These are phyloP conservation scores for Monosporascus sp. DNA, from an alignment of 2,329 filamentous ascomycete species.

Conservation along the genomic window DNA sequence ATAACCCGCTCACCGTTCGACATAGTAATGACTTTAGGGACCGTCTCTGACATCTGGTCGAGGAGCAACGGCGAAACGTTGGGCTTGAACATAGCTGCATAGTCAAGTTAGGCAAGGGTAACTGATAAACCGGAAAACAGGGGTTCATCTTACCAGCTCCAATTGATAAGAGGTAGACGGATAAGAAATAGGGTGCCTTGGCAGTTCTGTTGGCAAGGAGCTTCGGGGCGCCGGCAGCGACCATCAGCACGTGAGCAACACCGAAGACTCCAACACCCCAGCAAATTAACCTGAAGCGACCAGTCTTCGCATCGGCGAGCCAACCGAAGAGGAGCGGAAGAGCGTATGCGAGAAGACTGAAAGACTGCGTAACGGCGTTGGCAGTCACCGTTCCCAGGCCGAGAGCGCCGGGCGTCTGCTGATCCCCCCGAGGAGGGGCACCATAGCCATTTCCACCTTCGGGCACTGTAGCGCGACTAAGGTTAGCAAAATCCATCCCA, in stretches of 20 bases:
- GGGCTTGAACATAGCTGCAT: constrained; percentile 57
- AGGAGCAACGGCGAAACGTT: constrained; percentile 66
- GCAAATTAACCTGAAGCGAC: constrained; percentile 68
- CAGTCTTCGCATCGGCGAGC: constrained; percentile 63
- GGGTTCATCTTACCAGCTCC: constrained; percentile 53
- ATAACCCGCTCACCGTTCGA: constrained; percentile 59
- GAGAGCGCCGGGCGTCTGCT: constrained; percentile 53
- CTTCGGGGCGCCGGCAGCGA: constrained; percentile 49
- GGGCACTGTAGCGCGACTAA: constrained; percentile 35
- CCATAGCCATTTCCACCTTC: constrained; percentile 42
- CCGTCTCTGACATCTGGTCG: constrained; percentile 58
- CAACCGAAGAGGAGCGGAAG: constrained; percentile 52
- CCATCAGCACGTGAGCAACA: constrained; percentile 63
- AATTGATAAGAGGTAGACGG: constrained; percentile 47
- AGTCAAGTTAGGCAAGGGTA: constrained; percentile 1
- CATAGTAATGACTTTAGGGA: constrained; percentile 46
- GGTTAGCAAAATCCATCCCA: neutral
- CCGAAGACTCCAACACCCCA: constrained; percentile 64
- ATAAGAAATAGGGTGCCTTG: constrained; percentile 48
- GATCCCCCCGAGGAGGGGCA: constrained; percentile 33
- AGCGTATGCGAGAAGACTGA: constrained; percentile 52
- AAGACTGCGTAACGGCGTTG: constrained; percentile 49
- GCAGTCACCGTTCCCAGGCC: constrained; percentile 51
- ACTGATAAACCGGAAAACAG: neutral
- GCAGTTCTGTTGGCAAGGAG: constrained; percentile 41